phyloP scores from a whole-genome alignment of 169 alveolate genomes.

The Plasmodium sp. region DNA sequence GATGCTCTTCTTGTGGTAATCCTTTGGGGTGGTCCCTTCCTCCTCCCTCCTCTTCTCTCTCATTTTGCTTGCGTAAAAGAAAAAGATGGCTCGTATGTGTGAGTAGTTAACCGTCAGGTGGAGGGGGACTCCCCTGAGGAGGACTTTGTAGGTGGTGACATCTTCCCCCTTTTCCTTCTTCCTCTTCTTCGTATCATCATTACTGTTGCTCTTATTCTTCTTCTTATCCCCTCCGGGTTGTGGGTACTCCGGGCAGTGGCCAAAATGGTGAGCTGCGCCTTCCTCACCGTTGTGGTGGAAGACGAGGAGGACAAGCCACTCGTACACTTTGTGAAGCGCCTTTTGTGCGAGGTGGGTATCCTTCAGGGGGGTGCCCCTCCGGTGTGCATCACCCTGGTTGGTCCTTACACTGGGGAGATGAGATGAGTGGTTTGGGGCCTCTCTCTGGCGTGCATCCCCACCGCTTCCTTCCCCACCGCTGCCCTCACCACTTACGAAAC shows the following conservation, averaged over 20 bases:
- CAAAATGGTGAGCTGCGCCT: neutral
- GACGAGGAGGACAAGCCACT: neutral
- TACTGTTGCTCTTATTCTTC: neutral
- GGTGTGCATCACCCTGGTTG: neutral
- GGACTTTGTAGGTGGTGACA: neutral
- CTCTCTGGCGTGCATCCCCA: neutral
- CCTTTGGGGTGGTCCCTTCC: neutral
- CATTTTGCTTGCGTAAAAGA: neutral
- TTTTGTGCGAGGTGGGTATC: neutral
- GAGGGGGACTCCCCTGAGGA: neutral
- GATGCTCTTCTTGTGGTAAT: conserved; percentile 10
- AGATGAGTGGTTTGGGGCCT: neutral
- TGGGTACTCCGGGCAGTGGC: neutral
- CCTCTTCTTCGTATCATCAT: neutral
- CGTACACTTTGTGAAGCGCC: neutral
- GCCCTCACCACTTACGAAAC: neutral
- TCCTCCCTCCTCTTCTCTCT: neutral
- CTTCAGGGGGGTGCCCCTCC: neutral
- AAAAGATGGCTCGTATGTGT: conserved; percentile 9
- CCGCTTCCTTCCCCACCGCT: neutral
- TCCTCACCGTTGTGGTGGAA: conserved; percentile 20
- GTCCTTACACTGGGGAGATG: neutral
- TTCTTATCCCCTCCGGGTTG: neutral
- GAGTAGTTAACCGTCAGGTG: neutral
- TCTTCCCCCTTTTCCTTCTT: neutral